Base-by-base conservation (phyloP, 352 stramenopile species). In the Phytopythium vexans region DNA sequence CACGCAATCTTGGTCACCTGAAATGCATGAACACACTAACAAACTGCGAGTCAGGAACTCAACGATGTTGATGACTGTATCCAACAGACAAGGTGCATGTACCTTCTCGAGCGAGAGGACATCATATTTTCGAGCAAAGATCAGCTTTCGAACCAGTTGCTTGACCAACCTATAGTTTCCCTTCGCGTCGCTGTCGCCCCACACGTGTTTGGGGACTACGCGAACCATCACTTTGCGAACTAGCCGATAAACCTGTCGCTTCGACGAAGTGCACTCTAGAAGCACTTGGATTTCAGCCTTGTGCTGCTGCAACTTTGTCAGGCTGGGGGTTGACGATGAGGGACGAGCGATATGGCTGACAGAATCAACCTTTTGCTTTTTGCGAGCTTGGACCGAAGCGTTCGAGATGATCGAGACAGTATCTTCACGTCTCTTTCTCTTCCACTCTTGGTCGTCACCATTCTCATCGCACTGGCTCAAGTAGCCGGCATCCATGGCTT, bases 151-250 rank as follows among this genome's bases (percentile, higher is more conserved):
- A 14, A 87, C 49, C 45, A 87, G 48, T 34, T 40, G 21, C 46
- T 84, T 86, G 33, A 88, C 59, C 39, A 53, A 64, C n/a, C 63
- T 58, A 77, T 77, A 90, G 46, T 90, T 89, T 14, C 71, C 67
- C 36, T 62, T 58, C 2, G 50, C 64, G 0, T 54, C 32, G 8
- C 21, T 44, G 14, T 16, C 52, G 9, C 72, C 79, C 78, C 80
- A 89, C 2, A 90, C 3, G 16, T 70, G 60, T 52, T 87, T 89
- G 8, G 82, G 82, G 32, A 92, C 47, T 35, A 90, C 61, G 6
- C 16, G 14, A 39, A 68, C 58, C 12, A 88, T 11, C n/a, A 89
- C 40, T 21, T 84, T 83, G 9, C 78, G 68, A 11, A 88, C 48
- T 4, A 82, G 51, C 2, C 77, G 68, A 58, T 72, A 72, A 7